These are phyloP conservation scores for Lactifluus subvellereus DNA, from an alignment of 768 basidiomycete species.

Conservation along the genomic window DNA sequence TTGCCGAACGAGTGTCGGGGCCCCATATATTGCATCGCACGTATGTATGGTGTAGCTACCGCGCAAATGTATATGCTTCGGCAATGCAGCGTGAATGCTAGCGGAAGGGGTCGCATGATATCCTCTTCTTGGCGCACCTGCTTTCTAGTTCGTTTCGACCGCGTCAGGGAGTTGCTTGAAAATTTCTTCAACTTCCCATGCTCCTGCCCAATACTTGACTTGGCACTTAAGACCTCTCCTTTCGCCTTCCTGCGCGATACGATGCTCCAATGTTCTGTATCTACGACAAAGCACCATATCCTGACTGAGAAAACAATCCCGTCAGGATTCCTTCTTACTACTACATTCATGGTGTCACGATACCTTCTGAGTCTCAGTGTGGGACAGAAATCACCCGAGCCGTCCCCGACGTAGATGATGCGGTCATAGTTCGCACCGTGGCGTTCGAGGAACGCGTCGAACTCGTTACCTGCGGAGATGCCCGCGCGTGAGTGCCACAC, in stretches of 20 bases:
- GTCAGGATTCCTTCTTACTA: not conserved
- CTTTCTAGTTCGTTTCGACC: slow-evolving; percentile 1
- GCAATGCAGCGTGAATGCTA: slow-evolving; percentile 14
- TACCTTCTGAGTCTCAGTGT: slow-evolving; percentile 73
- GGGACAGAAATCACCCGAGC: slow-evolving; percentile 93
- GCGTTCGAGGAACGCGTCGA: slow-evolving; percentile 70
- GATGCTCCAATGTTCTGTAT: slow-evolving; percentile 69
- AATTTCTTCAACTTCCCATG: slow-evolving; percentile 93
- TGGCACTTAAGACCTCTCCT: slow-evolving; percentile 59
- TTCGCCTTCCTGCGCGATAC: slow-evolving; percentile 68
- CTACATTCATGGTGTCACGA: slow-evolving; percentile 20
- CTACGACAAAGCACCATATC: slow-evolving; percentile 80
- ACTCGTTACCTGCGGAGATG: slow-evolving; percentile 69
- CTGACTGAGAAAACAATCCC: slow-evolving; percentile 44
- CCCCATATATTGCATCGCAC: slow-evolving; percentile 9
- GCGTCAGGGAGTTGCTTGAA: slow-evolving; percentile 34
- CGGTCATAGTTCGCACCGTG: slow-evolving; percentile 62
- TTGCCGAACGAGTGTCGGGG: slow-evolving; percentile 19
- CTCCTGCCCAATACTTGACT: slow-evolving; percentile 84
- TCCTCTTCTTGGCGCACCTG: not conserved
- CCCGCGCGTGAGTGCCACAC: not conserved
- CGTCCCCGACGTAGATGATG: slow-evolving; percentile 90
- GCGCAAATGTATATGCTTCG: slow-evolving; percentile 24
- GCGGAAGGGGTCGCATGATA: not conserved
- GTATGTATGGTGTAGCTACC: slow-evolving; percentile 24